A percentile compares a stretch with the other conserved stretches of the same genome.
These are phyloP conservation scores for Kazachstania taianensis DNA, from an alignment of 805 yeast genomes.

Conservation along the genomic window DNA sequence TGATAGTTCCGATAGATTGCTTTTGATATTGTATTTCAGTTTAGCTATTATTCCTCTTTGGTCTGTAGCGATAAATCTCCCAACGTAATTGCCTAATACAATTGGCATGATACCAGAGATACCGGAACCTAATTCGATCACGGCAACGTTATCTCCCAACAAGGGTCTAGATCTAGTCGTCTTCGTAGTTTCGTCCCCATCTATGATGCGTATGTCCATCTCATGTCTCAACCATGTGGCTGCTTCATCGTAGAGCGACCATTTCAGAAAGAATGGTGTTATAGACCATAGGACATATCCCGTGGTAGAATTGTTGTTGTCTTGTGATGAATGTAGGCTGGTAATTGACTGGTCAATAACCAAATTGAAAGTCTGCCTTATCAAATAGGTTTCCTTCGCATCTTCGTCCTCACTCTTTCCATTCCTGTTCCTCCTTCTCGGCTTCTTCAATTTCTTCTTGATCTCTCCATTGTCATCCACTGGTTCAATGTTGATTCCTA, in stretches of 20 bases:
- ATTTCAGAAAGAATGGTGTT: constrained; percentile 25
- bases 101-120: constrained; percentile 23
- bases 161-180: neutral
- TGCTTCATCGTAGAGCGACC: constrained; percentile 23
- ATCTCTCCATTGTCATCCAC: constrained; percentile 1
- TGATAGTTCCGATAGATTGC: constrained; percentile 20
- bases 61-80: constrained; percentile 24
- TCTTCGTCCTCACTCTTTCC: neutral
- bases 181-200: neutral
- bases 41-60: constrained; percentile 25
- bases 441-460: neutral
- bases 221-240: constrained; percentile 15
- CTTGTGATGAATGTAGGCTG: constrained; percentile 20
- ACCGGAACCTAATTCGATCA: constrained; percentile 29
- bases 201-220: constrained; percentile 3
- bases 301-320: constrained; percentile 29
- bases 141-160: constrained; percentile 5
- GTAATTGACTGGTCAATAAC: constrained; percentile 23
- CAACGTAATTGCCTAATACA: constrained; percentile 23
- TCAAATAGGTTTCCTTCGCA: neutral
- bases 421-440: neutral
- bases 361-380: constrained; percentile 14
- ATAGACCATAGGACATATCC: constrained; percentile 31
- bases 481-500: constrained; percentile 22
- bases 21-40: constrained; percentile 19